Evolutionary conservation across 2,329 filamentous ascomycete species (phyloP).

Genomic region (Akanthomyces dipterigenus): DNA sequence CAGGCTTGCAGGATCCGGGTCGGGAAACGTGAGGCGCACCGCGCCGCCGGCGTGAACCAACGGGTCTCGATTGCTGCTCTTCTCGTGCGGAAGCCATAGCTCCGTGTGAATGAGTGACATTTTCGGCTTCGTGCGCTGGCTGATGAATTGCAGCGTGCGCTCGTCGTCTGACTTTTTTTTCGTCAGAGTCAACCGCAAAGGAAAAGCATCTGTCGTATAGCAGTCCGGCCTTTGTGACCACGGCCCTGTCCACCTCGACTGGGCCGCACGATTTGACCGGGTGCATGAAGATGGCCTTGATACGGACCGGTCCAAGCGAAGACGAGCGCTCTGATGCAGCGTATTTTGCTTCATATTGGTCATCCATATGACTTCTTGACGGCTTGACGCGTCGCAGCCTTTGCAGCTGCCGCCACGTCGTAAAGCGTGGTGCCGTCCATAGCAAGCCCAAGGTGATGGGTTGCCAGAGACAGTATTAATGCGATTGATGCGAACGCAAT

Average conservation of each 20-base stretch:
- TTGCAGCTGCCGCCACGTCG: background rate
- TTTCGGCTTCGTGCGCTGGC: slow-evolving; percentile 19
- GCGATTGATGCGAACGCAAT: background rate
- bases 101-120: slow-evolving; percentile 16
- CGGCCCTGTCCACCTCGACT: slow-evolving; percentile 18
- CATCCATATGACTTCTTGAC: slow-evolving; percentile 19
- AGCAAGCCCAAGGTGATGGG: background rate
- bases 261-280: slow-evolving; percentile 24
- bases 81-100: slow-evolving; percentile 13
- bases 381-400: slow-evolving; percentile 18
- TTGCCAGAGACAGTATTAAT: background rate
- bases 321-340: slow-evolving; percentile 4
- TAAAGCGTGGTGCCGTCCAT: background rate
- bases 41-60: slow-evolving; percentile 13
- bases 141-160: slow-evolving; percentile 20
- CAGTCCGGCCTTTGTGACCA: slow-evolving; percentile 21
- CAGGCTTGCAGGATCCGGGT: background rate
- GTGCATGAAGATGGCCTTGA: slow-evolving; percentile 24
- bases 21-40: slow-evolving; percentile 7
- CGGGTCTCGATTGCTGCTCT: background rate
- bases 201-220: slow-evolving; percentile 22
- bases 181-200: slow-evolving; percentile 22
- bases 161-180: slow-evolving; percentile 14
- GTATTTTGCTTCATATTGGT: slow-evolving; percentile 18
- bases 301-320: slow-evolving; percentile 11